These are phyloP conservation scores for Prunella vulgaris DNA, from an alignment of 257 asterid species.

Conservation along the genomic window DNA sequence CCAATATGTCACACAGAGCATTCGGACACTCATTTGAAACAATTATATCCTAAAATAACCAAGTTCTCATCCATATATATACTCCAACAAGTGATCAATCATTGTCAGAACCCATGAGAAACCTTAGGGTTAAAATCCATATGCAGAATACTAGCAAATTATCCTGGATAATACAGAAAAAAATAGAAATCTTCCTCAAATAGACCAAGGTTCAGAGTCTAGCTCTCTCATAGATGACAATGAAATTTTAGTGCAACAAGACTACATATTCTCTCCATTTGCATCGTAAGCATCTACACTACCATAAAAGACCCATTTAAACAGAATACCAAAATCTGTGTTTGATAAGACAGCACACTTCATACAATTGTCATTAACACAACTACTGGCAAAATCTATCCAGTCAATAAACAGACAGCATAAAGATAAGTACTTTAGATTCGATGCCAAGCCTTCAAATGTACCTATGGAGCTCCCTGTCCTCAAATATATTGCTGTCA, in stretches of 20 bases:
- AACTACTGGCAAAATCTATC: not conserved
- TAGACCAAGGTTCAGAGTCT: constrained; percentile 1
- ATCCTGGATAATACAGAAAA: not conserved
- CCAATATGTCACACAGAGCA: not conserved
- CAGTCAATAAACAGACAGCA: not conserved
- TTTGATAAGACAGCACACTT: not conserved
- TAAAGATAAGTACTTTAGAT: not conserved
- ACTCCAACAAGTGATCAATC: not conserved
- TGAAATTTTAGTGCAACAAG: not conserved
- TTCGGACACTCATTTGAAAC: not conserved
- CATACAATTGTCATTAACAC: not conserved
- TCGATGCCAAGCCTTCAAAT: constrained; percentile 4
- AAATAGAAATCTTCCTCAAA: not conserved
- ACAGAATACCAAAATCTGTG: not conserved
- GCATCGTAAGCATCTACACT: not conserved
- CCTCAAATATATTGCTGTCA: constrained; percentile 1
- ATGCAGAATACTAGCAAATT: not conserved
- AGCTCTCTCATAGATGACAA: constrained; percentile 2
- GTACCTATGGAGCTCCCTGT: not conserved
- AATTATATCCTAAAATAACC: not conserved
- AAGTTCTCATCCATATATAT: not conserved
- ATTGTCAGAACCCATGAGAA: not conserved
- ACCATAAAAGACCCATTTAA: not conserved
- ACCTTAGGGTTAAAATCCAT: not conserved
- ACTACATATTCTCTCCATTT: not conserved